Evolutionary conservation across 176 grass and related monocot genomes (phyloP).

Genomic region (Pharus latifolius): DNA sequence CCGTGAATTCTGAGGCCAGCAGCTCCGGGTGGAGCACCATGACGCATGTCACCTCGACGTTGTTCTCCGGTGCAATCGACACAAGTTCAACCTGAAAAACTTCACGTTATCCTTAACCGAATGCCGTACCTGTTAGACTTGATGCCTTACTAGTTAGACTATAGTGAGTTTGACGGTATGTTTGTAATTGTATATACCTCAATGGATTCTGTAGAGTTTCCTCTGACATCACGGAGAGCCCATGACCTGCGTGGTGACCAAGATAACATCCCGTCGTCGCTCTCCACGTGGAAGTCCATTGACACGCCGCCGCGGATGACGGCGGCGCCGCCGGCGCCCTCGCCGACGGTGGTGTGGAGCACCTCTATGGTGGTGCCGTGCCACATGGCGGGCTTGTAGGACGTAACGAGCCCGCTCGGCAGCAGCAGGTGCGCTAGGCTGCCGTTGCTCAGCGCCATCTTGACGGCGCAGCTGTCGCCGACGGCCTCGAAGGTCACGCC

Average conservation of each 20-base stretch:
- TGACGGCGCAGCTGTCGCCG: conserved; percentile 42
- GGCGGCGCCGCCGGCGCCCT: conserved; percentile 3
- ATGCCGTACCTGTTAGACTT: no score
- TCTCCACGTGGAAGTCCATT: conserved; percentile 25
- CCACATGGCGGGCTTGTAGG: conserved; percentile 86
- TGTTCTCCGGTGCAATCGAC: conserved; percentile 27
- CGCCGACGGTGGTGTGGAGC: conserved; percentile 53
- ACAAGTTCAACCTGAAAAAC: conserved; percentile 43
- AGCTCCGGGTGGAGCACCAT: conserved; percentile 42
- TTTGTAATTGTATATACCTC: conserved; percentile 25
- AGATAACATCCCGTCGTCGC: not conserved
- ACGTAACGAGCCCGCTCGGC: conserved; percentile 72
- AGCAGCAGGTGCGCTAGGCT: conserved; percentile 62
- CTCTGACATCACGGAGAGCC: conserved; percentile 47
- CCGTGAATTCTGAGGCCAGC: conserved; percentile 32
- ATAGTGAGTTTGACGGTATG: no score
- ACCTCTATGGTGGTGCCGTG: conserved; percentile 51
- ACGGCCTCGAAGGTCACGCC: conserved; percentile 63
- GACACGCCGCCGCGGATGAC: conserved; percentile 53
- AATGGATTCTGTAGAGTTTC: conserved; percentile 44
- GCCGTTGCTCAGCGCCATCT: conserved; percentile 57
- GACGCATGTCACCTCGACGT: conserved; percentile 34
- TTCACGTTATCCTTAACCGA: no score
- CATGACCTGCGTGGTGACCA: conserved; percentile 38
- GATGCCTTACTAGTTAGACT: no score